phyloP scores from a whole-genome alignment of 805 yeast genomes.

The Wickerhamiella occidentalis region DNA sequence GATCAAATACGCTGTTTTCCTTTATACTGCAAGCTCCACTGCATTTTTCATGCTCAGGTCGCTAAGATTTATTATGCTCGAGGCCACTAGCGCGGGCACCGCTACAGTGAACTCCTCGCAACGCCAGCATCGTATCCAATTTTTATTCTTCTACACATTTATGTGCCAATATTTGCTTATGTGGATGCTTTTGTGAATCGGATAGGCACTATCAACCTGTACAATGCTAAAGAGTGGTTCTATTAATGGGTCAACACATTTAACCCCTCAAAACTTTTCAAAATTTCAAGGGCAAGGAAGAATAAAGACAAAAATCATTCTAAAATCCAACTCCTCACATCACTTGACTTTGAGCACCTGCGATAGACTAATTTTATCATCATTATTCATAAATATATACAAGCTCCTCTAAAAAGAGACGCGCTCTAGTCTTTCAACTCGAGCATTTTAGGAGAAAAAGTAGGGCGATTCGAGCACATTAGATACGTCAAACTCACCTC shows the following conservation, averaged over 20 bases:
- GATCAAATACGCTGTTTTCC: slow-evolving; percentile 39
- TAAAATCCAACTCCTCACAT: too few relatives aligned
- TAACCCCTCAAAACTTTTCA: too few relatives aligned
- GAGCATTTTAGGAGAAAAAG: slow-evolving; percentile 58
- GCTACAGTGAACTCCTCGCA: slow-evolving; percentile 49
- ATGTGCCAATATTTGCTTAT: slow-evolving; percentile 63
- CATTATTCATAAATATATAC: not conserved
- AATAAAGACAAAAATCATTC: too few relatives aligned
- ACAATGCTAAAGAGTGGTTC: too few relatives aligned
- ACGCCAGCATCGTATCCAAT: slow-evolving; percentile 73
- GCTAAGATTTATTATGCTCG: slow-evolving; percentile 51
- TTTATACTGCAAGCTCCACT: slow-evolving; percentile 43
- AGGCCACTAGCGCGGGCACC: slow-evolving; percentile 36
- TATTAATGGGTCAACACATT: too few relatives aligned
- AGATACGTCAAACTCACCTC: slow-evolving; percentile 73
- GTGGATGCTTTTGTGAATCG: slow-evolving; percentile 31
- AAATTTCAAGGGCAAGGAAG: too few relatives aligned
- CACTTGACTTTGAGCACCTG: too few relatives aligned
- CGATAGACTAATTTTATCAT: not conserved
- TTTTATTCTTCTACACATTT: slow-evolving; percentile 72
- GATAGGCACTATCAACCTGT: too few relatives aligned
- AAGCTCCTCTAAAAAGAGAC: not conserved
- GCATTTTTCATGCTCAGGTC: slow-evolving; percentile 42
- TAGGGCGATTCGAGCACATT: slow-evolving; percentile 62
- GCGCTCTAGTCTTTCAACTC: not conserved